Evolutionary conservation across 305 asterid genomes (phyloP).

Genomic region (Solanum hybrid): DNA sequence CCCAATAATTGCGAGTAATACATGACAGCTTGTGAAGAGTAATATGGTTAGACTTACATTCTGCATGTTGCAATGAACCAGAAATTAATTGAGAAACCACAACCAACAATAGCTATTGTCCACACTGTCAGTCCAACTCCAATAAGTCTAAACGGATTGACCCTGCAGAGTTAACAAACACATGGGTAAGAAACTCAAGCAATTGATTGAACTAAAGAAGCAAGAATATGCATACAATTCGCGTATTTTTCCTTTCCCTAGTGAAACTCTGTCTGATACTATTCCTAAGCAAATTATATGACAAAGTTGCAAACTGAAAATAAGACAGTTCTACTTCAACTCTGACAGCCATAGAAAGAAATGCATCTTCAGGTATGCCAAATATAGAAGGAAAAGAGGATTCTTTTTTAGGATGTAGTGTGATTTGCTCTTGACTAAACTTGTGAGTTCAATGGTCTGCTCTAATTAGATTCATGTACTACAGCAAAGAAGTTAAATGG

Average conservation of each 20-base stretch:
- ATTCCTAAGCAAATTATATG: neutral
- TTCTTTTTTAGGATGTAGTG: neutral
- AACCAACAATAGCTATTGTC: constrained; percentile 81
- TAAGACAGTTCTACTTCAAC: neutral
- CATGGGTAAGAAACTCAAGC: constrained; percentile 7
- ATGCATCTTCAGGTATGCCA: neutral
- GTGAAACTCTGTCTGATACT: neutral
- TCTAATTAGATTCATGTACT: neutral
- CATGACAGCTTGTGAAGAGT: neutral
- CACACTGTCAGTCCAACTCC: constrained; percentile 93
- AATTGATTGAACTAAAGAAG: neutral
- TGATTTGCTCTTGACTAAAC: neutral
- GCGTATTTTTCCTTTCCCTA: neutral
- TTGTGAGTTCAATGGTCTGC: neutral
- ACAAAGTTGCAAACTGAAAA: neutral
- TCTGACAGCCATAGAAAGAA: neutral
- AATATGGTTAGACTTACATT: constrained; percentile 47
- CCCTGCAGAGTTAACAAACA: constrained; percentile 40
- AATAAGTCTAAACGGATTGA: constrained; percentile 93
- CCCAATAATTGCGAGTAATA: neutral
- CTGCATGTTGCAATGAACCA: constrained; percentile 80
- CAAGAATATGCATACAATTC: neutral
- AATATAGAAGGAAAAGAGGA: neutral
- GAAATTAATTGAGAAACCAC: constrained; percentile 76
- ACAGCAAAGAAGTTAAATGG: neutral